These are phyloP conservation scores for Apostasia shenzhenica DNA, from an alignment of 106 monocot genomes.

Conservation along the genomic window DNA sequence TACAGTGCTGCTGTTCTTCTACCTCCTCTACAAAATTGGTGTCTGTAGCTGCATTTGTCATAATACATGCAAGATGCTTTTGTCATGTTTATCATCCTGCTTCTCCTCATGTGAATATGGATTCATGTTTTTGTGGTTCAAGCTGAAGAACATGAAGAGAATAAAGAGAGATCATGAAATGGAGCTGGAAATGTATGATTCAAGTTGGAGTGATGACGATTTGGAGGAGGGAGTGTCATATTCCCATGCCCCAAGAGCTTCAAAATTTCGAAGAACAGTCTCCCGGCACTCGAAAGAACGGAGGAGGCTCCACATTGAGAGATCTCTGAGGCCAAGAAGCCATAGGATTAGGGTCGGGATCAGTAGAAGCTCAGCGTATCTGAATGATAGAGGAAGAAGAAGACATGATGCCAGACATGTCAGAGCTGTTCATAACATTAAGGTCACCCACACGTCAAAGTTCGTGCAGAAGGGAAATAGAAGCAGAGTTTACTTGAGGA, in stretches of 20 bases:
- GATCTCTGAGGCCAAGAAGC: slow-evolving; percentile 61
- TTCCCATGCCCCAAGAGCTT: slow-evolving; percentile 9
- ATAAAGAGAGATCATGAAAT: slow-evolving; percentile 7
- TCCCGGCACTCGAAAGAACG: slow-evolving; percentile 40
- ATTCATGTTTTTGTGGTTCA: slow-evolving; percentile 37
- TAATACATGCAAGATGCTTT: slow-evolving; percentile 53
- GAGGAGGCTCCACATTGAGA: slow-evolving; percentile 41
- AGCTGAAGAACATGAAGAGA: slow-evolving; percentile 19
- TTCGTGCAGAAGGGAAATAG: slow-evolving; percentile 54
- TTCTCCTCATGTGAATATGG: slow-evolving; percentile 38
- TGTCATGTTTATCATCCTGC: slow-evolving; percentile 45
- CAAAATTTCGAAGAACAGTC: slow-evolving; percentile 16
- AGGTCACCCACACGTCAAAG: slow-evolving; percentile 65
- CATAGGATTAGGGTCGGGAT: slow-evolving; percentile 65
- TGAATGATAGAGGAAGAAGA: slow-evolving; percentile 11
- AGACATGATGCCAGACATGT: slow-evolving; percentile 13
- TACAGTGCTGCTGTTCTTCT: slow-evolving; percentile 76
- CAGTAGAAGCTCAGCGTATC: slow-evolving; percentile 19
- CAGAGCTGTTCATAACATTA: slow-evolving; percentile 44
- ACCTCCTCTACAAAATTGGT: slow-evolving; percentile 70
- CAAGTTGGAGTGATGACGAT: slow-evolving; percentile 25
- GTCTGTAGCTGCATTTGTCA: slow-evolving; percentile 50
- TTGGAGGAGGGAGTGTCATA: slow-evolving; percentile 20
- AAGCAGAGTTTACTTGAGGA: slow-evolving; percentile 18
- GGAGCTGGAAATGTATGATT: slow-evolving; percentile 32